A percentile compares a stretch with the other conserved stretches of the same genome.
Evolutionary conservation across 192 early-diverging fungal genomes (phyloP).

Genomic region (Powellomyces hirtus): DNA sequence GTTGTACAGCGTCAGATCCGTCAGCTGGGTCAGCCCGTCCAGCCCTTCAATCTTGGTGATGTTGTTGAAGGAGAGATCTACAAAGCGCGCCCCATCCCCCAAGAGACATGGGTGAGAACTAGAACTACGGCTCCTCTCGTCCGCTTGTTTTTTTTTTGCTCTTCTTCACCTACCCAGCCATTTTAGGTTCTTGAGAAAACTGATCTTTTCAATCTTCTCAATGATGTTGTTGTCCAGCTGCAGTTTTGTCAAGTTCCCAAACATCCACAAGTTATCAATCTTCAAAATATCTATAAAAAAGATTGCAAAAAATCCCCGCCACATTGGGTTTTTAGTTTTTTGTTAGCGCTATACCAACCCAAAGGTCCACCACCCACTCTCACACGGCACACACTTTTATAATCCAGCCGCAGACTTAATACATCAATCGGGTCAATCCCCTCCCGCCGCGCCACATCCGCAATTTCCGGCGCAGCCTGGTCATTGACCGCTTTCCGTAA

Average conservation of each 20-base stretch:
- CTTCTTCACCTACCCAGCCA: constrained; percentile 52
- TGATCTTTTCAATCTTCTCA: constrained; percentile 63
- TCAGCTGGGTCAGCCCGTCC: constrained; percentile 51
- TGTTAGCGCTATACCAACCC: not conserved
- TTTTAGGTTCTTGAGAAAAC: constrained; percentile 53
- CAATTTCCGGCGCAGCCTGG: constrained; percentile 53
- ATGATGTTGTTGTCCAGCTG: constrained; percentile 71
- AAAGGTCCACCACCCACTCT: no score
- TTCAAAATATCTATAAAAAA: constrained; percentile 54
- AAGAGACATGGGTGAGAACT: not conserved
- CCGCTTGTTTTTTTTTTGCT: not conserved
- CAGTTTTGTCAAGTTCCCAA: constrained; percentile 59
- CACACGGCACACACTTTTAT: constrained; percentile 60
- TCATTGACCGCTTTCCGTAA: constrained; percentile 59
- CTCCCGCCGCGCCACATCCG: constrained; percentile 57
- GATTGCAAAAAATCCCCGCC: not conserved
- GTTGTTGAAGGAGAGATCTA: constrained; percentile 67
- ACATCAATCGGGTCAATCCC: constrained; percentile 59
- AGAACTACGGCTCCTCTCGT: not conserved
- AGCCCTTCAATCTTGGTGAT: constrained; percentile 61
- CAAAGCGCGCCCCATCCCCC: no score
- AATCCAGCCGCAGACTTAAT: constrained; percentile 44
- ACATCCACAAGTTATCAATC: constrained; percentile 64
- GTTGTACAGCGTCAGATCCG: constrained; percentile 63
- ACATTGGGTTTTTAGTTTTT: constrained; percentile 1